Evolutionary conservation across 1,284 basidiomycete genomes (phyloP).

Genomic region (Caloboletus firmus): DNA sequence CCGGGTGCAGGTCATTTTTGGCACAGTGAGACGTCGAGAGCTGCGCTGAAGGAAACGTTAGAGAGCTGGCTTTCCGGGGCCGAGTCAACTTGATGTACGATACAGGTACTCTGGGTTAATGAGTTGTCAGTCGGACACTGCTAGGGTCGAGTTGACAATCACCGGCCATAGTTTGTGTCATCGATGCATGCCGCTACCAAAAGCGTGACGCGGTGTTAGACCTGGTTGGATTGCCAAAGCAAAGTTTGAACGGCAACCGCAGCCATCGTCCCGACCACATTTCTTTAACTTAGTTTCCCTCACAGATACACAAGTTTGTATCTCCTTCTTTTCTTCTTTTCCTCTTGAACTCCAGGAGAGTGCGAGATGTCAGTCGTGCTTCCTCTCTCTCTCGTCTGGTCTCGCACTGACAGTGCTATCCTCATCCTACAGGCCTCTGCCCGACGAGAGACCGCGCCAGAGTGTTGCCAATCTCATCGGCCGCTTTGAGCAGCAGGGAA

Average conservation of each 20-base stretch:
- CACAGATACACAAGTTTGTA: slow-evolving; percentile 12
- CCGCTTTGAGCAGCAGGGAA: slow-evolving; percentile 75
- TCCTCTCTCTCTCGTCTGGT: not conserved
- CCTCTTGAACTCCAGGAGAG: slow-evolving; percentile 19
- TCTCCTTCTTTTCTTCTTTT: slow-evolving; percentile 13
- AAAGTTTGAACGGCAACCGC: slow-evolving; percentile 28
- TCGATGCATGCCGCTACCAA: slow-evolving; percentile 19
- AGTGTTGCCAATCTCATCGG: slow-evolving; percentile 84
- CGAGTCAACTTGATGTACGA: not conserved
- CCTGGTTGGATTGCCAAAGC: slow-evolving; percentile 1
- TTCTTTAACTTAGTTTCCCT: slow-evolving; percentile 11
- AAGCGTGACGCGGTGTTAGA: slow-evolving; percentile 7
- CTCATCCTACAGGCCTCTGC: slow-evolving; percentile 59
- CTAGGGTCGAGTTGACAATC: slow-evolving; percentile 10
- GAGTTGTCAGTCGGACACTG: slow-evolving; percentile 3
- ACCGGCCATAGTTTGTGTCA: too few relatives aligned
- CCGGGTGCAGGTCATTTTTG: slow-evolving; percentile 50
- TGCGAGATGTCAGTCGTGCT: slow-evolving; percentile 30
- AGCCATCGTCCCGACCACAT: slow-evolving; percentile 27
- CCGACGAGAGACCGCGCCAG: slow-evolving; percentile 77
- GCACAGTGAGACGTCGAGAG: slow-evolving; percentile 27
- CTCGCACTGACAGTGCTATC: slow-evolving; percentile 16
- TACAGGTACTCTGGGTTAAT: not conserved
- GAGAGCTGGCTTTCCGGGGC: slow-evolving; percentile 21
- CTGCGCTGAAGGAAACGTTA: slow-evolving; percentile 18